These are phyloP conservation scores for Cyberlindnera maclurae DNA, from an alignment of 805 yeast species.

Conservation along the genomic window DNA sequence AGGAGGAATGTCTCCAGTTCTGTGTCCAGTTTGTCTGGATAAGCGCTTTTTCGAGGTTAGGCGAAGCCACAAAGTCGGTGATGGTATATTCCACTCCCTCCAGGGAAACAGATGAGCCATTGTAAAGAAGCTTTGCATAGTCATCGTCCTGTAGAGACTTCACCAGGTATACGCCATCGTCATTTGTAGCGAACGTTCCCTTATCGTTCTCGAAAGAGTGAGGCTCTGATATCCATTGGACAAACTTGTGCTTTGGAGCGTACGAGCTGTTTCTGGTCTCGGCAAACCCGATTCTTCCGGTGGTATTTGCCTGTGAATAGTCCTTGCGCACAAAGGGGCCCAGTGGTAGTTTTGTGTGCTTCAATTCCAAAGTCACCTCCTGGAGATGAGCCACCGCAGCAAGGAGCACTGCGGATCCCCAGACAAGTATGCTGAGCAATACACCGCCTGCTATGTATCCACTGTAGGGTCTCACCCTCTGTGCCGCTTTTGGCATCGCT, in stretches of 20 bases:
- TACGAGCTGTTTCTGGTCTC: slow-evolving; percentile 51
- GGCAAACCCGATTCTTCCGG: slow-evolving; percentile 26
- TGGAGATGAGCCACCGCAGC: slow-evolving; percentile 7
- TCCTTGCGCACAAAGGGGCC: slow-evolving; percentile 5
- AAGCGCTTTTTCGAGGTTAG: slow-evolving; percentile 52
- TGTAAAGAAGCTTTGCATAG: slow-evolving; percentile 40
- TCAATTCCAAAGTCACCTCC: slow-evolving; percentile 2
- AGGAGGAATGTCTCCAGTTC: slow-evolving; percentile 49
- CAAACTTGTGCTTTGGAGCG: slow-evolving; percentile 39
- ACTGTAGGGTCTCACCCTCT: too few species aligned
- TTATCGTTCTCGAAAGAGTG: slow-evolving; percentile 44
- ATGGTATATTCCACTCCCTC: slow-evolving; percentile 37
- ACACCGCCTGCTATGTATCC: too few species aligned
- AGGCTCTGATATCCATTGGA: slow-evolving; percentile 65
- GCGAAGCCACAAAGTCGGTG: slow-evolving; percentile 55
- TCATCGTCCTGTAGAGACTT: slow-evolving; percentile 40
- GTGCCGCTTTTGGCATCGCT: background rate
- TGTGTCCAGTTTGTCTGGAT: slow-evolving; percentile 54
- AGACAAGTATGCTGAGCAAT: slow-evolving; percentile 3
- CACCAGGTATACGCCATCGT: slow-evolving; percentile 43
- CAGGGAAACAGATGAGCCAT: slow-evolving; percentile 39
- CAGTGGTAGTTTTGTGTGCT: slow-evolving; percentile 4
- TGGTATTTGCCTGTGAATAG: background rate
- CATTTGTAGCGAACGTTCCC: slow-evolving; percentile 57
- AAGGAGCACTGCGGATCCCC: slow-evolving; percentile 9